Conservation (phyloP, 257 asterid genomes). For the Vinca minor region DNA sequence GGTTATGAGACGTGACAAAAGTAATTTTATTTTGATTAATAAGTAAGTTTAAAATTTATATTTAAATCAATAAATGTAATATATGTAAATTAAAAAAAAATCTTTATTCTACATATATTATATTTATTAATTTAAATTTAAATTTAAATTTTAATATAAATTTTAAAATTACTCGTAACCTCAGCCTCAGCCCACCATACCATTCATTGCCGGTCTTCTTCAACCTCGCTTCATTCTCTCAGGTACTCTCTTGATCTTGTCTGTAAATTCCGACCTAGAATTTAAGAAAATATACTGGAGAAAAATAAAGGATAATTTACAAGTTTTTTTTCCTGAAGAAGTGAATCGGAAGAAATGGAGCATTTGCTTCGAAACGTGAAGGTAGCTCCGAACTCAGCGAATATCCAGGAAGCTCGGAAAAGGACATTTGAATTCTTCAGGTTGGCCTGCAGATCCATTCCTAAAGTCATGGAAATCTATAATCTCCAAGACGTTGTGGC, state of each 20-base stretch:
- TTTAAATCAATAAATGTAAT: no score
- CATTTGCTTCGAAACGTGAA: conserved; percentile 28
- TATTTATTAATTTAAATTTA: no score
- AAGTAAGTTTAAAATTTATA: no score
- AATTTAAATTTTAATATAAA: no score
- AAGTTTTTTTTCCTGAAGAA: background rate
- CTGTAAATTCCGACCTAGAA: background rate
- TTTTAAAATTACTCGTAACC: no score
- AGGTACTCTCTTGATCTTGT: background rate
- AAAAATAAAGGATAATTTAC: background rate
- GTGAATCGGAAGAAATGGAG: conserved; percentile 6
- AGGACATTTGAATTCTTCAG: conserved; percentile 76
- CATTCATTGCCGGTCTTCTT: background rate
- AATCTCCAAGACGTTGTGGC: conserved; percentile 58
- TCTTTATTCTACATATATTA: no score
- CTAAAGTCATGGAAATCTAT: conserved; percentile 68
- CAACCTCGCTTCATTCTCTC: background rate
- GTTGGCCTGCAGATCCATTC: conserved; percentile 84
- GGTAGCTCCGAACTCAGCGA: conserved; percentile 74
- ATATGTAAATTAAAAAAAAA: no score
- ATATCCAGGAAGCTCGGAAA: conserved; percentile 56
- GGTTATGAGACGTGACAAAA: no score
- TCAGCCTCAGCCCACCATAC: background rate
- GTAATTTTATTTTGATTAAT: no score
- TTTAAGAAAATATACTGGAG: background rate